phyloP scores from a whole-genome alignment of 1,284 basidiomycete species.

The Puccinia polysora region DNA sequence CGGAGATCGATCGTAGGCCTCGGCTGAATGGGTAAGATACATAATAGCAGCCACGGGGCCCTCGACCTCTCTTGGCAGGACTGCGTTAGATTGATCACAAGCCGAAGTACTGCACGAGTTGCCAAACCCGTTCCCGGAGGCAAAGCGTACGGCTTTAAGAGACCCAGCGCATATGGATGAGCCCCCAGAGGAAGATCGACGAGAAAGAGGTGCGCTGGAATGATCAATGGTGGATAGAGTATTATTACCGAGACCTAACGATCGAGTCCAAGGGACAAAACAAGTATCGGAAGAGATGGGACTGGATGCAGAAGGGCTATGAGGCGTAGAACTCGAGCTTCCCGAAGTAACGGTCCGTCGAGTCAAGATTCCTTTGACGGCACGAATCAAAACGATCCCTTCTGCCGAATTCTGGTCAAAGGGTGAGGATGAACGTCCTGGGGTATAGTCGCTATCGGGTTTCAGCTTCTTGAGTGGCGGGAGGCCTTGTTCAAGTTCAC shows the following conservation, averaged over 20 bases:
- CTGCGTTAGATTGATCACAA: neutral
- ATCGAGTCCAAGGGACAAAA: constrained; percentile 1
- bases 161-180: constrained; percentile 2
- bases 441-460: neutral
- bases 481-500: constrained; percentile 33
- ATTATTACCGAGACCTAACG: neutral
- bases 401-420: neutral
- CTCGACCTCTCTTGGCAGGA: neutral
- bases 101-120: neutral
- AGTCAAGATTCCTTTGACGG: constrained; percentile 34
- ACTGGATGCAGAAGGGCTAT: neutral
- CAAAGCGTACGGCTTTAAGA: constrained; percentile 30
- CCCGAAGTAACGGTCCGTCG: neutral
- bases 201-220: constrained; percentile 20
- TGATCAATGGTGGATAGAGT: neutral
- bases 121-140: constrained; percentile 9
- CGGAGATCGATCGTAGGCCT: constrained; percentile 31
- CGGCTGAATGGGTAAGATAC: constrained; percentile 38
- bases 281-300: neutral
- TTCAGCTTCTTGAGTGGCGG: constrained; percentile 38
- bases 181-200: constrained; percentile 12
- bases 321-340: neutral
- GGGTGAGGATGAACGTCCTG: neutral
- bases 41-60: constrained; percentile 33
- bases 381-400: constrained; percentile 4